Conservation (phyloP, 78 protist species). For the Polysphondylium violaceum region DNA sequence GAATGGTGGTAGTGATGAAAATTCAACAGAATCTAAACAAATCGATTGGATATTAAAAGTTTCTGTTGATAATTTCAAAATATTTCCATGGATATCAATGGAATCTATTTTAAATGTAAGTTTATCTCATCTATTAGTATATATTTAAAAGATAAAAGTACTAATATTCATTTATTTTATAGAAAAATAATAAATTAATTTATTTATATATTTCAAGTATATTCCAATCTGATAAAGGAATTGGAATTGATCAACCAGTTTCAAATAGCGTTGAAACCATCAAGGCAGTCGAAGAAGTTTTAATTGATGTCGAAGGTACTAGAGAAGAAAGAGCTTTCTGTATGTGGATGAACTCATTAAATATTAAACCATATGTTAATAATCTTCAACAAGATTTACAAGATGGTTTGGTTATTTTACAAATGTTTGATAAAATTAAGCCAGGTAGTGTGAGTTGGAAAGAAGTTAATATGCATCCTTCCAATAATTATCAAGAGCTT, state of each 20-base stretch:
- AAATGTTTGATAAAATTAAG: slow-evolving; percentile 83
- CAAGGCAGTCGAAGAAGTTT: slow-evolving; percentile 28
- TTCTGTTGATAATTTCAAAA: slow-evolving; percentile 14
- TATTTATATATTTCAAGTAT: slow-evolving; percentile 51
- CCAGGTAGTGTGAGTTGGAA: slow-evolving; percentile 82
- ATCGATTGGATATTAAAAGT: slow-evolving; percentile 9
- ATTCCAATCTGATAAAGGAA: slow-evolving; percentile 65
- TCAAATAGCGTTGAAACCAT: background rate
- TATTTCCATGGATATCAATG: slow-evolving; percentile 52
- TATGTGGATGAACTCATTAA: slow-evolving; percentile 89
- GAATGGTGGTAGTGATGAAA: background rate
- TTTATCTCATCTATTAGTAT: background rate
- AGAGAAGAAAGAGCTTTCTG: slow-evolving; percentile 90
- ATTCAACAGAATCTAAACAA: too few species aligned
- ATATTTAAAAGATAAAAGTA: background rate
- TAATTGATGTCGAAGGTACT: slow-evolving; percentile 81
- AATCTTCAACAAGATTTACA: slow-evolving; percentile 76
- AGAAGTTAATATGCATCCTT: slow-evolving; percentile 58
- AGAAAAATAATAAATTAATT: slow-evolving; percentile 40
- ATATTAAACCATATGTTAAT: slow-evolving; percentile 64
- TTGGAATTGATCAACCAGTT: slow-evolving; percentile 38
- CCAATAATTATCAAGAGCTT: slow-evolving; percentile 77
- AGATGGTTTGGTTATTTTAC: slow-evolving; percentile 80
- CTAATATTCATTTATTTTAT: background rate
- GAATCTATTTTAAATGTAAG: slow-evolving; percentile 27